phyloP scores from a whole-genome alignment of 2,329 filamentous ascomycete species.

The Phaeosphaeria sp. region DNA sequence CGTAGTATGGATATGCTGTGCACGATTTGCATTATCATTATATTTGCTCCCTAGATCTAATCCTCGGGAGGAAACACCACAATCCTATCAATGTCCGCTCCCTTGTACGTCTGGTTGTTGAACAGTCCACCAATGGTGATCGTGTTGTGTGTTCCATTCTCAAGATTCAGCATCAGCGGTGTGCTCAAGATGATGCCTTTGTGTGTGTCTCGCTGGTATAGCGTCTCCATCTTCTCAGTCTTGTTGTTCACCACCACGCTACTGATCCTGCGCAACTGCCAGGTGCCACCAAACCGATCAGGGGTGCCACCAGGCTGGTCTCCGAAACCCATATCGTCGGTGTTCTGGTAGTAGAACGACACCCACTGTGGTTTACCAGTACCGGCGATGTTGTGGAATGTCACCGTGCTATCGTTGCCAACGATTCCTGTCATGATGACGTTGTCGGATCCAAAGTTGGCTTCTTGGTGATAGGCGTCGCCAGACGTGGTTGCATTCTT shows the following conservation, averaged over 20 bases:
- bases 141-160: slow-evolving; percentile 63
- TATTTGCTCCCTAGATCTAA: slow-evolving; percentile 13
- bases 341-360: slow-evolving; percentile 66
- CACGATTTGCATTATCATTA: too few relatives aligned
- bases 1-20: too few relatives aligned
- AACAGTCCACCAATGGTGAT: slow-evolving; percentile 65
- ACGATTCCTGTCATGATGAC: slow-evolving; percentile 61
- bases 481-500: slow-evolving; percentile 56
- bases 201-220: slow-evolving; percentile 63
- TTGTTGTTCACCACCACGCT: slow-evolving; percentile 66
- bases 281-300: slow-evolving; percentile 65
- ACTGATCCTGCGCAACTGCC: slow-evolving; percentile 66
- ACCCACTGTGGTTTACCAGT: slow-evolving; percentile 63
- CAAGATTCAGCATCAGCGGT: slow-evolving; percentile 61
- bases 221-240: slow-evolving; percentile 56
- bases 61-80: slow-evolving; percentile 66
- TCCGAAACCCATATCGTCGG: slow-evolving; percentile 67
- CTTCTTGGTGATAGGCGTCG: slow-evolving; percentile 63
- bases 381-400: slow-evolving; percentile 58
- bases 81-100: slow-evolving; percentile 65
- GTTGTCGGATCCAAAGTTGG: slow-evolving; percentile 58
- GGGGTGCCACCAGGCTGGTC: slow-evolving; percentile 61
- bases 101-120: slow-evolving; percentile 64
- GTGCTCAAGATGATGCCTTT: slow-evolving; percentile 68
- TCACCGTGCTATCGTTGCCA: slow-evolving; percentile 63